These are phyloP conservation scores for Xylaria arbuscula DNA, from an alignment of 2,329 filamentous ascomycete genomes.

Conservation along the genomic window DNA sequence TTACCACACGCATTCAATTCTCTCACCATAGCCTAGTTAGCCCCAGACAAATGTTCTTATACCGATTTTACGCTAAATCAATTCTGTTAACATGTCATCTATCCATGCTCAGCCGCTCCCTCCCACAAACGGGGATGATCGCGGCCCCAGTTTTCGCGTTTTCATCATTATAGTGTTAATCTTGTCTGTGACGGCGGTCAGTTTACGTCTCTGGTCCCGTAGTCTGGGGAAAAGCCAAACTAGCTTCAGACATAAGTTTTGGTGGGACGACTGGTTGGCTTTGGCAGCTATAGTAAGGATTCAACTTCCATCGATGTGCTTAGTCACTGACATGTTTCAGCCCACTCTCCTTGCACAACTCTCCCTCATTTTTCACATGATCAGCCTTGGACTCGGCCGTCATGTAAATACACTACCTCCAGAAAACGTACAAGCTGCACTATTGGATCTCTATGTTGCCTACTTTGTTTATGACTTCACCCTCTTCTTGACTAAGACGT, in stretches of 20 bases:
- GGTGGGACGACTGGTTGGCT: conserved; percentile 37
- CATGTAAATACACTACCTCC: conserved; percentile 6
- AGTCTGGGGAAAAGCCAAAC: not conserved
- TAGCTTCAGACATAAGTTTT: not conserved
- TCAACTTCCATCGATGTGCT: not conserved
- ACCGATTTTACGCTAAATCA: no score
- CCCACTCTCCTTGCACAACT: conserved; percentile 8
- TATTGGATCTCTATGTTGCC: conserved; percentile 7
- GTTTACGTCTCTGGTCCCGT: conserved; percentile 23
- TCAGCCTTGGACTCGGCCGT: conserved; percentile 18
- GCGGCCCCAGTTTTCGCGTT: conserved; percentile 9
- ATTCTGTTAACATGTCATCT: no score
- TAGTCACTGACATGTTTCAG: not conserved
- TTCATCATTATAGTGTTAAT: conserved; percentile 22
- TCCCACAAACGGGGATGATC: conserved; percentile 3
- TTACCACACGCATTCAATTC: no score
- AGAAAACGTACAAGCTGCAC: not conserved
- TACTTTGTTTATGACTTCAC: not conserved
- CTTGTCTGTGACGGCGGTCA: not conserved
- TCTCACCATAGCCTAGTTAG: no score
- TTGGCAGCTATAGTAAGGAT: conserved; percentile 25
- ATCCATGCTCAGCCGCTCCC: no score
- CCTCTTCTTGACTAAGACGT: not conserved
- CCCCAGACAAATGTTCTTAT: no score
- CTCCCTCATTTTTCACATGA: conserved; percentile 14